Evolutionary conservation across 768 basidiomycete genomes (phyloP), one percentile per base, ranked within the genome.

Genomic region (Rhodocollybia butyracea): DNA sequence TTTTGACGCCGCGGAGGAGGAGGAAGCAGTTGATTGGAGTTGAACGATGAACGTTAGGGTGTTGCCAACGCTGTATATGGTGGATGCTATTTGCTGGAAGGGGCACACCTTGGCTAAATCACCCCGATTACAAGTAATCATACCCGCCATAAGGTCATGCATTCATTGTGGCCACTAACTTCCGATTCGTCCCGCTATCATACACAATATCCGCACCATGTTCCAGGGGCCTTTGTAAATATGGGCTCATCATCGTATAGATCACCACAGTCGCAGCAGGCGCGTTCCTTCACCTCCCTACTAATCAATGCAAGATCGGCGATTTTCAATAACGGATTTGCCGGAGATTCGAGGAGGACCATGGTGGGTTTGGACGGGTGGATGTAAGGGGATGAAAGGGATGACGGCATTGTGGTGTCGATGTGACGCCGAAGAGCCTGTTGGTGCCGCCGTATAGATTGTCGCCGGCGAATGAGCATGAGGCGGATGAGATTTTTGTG

Each of bases 171-270:
- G 7, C 97, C 97, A 55, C 91, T 94, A 43, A 99, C 79, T 70
- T 98, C 98, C 68, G n/a, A n/a, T 99, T 99, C 22, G 97, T 98
- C 10, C 87, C 97, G 57, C 93, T 95, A 70, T 99, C 97, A 65
- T 99, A 99, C 8, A 98, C 95, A 54, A 99, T 85, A 67, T 99
- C 97, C 46, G 92, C 92, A 15, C 96, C 97, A 54, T 97, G 88
- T 64, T 98, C 94, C 34, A 98, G 81, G 11, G 97, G 97, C 55
- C 95, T 76, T 67, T 96, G 94, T 7, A 98, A 78, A 71, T 98
- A 98, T 15, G 97, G 96, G 66, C 94, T 97, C 96, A 98, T 98
- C 97, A 98, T 98, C 57, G 97, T 98, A 68, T 99, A 98, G 70
- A 98, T 97, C 21, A 94, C 93, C 34, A 95, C 89, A 51, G 95